These are phyloP conservation scores for Plantago elongata DNA, from an alignment of 257 asterid species.

Conservation along the genomic window DNA sequence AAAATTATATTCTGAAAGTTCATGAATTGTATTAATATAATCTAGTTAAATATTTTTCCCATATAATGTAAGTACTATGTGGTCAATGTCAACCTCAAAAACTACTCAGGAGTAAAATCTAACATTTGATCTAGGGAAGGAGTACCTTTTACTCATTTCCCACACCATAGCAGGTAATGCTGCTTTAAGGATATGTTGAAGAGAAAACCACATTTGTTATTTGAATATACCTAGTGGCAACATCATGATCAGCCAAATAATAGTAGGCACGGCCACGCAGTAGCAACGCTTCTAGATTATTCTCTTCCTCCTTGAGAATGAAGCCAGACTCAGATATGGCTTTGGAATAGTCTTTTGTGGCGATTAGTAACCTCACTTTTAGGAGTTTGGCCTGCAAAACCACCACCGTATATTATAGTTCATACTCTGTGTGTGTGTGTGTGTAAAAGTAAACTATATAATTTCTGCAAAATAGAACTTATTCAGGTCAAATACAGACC, in stretches of 20 bases:
- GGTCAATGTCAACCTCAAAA: too few relatives aligned
- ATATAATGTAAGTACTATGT: too few relatives aligned
- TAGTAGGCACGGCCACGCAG: constrained; percentile 93
- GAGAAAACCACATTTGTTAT: constrained; percentile 7
- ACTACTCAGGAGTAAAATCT: too few relatives aligned
- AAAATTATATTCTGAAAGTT: too few relatives aligned
- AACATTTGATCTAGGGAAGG: background rate
- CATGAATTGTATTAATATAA: too few relatives aligned
- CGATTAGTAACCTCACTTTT: constrained; percentile 60
- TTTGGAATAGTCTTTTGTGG: constrained; percentile 65
- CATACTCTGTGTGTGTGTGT: too few relatives aligned
- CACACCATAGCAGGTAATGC: constrained; percentile 12
- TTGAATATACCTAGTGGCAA: constrained; percentile 58
- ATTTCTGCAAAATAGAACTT: background rate
- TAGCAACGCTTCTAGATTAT: constrained; percentile 75
- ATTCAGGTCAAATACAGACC: constrained; percentile 35
- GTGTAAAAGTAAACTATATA: background rate
- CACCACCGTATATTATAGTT: constrained; percentile 14
- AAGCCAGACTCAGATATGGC: constrained; percentile 81
- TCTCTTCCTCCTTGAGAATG: constrained; percentile 84
- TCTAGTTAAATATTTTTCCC: too few relatives aligned
- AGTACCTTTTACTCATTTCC: constrained; percentile 4
- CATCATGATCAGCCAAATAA: constrained; percentile 93
- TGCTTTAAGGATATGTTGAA: constrained; percentile 10
- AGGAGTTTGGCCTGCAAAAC: constrained; percentile 74